Evolutionary conservation across 1,284 basidiomycete genomes (phyloP).

Genomic region (Malassezia equina): DNA sequence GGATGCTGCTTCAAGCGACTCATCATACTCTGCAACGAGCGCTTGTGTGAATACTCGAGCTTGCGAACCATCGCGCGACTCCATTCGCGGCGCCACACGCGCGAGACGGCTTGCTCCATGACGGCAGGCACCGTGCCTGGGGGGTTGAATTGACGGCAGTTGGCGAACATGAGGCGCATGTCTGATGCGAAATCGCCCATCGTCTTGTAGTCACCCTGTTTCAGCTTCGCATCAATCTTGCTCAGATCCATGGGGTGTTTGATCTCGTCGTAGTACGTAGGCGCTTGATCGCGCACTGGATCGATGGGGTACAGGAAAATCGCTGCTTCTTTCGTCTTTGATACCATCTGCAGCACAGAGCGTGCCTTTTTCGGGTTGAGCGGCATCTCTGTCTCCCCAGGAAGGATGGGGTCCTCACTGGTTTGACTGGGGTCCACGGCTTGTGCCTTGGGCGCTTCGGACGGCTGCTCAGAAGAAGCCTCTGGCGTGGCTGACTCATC

Average conservation of each 20-base stretch:
- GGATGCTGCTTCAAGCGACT: conserved; percentile 51
- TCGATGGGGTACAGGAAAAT: conserved; percentile 82
- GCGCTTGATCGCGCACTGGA: conserved; percentile 60
- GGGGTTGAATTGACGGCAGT: conserved; percentile 55
- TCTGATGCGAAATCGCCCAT: conserved; percentile 63
- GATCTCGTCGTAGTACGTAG: conserved; percentile 93
- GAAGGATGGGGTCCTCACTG: conserved; percentile 5
- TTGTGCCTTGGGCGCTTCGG: neutral
- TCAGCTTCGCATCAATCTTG: conserved; percentile 62
- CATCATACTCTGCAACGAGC: conserved; percentile 64
- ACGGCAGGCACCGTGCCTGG: conserved; percentile 62
- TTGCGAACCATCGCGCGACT: conserved; percentile 63
- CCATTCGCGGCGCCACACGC: conserved; percentile 66
- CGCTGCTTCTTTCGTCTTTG: conserved; percentile 60
- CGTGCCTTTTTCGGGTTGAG: conserved; percentile 57
- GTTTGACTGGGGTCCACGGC: neutral
- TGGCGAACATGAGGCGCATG: conserved; percentile 71
- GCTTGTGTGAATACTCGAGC: conserved; percentile 69
- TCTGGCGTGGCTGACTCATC: neutral
- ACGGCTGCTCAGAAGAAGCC: neutral
- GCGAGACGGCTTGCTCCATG: conserved; percentile 57
- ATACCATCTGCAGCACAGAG: conserved; percentile 60
- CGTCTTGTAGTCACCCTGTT: conserved; percentile 26
- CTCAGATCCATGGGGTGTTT: conserved; percentile 81
- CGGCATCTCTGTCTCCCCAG: conserved; percentile 23